phyloP scores from a whole-genome alignment of 2,329 filamentous ascomycete genomes.

The Exophiala sideris region DNA sequence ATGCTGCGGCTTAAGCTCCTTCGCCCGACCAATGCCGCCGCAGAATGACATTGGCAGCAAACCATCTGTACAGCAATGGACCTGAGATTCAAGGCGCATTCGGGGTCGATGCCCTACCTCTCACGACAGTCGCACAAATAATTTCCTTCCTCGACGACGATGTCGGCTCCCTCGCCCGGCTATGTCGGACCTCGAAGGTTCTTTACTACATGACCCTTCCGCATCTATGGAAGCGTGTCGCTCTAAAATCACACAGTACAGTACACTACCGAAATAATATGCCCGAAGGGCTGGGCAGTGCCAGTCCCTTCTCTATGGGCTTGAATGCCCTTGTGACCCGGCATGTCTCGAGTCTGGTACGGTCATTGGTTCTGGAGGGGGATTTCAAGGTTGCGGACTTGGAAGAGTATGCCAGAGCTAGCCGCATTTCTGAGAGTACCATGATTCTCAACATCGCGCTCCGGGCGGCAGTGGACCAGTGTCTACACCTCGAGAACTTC shows the following conservation, averaged over 20 bases:
- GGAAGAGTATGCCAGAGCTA: slow-evolving; percentile 58
- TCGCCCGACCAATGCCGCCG: slow-evolving; percentile 11
- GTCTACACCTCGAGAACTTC: slow-evolving; percentile 54
- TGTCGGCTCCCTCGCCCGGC: slow-evolving; percentile 55
- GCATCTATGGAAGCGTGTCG: slow-evolving; percentile 57
- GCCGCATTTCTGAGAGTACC: slow-evolving; percentile 60
- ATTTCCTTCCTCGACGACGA: slow-evolving; percentile 57
- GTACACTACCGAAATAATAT: slow-evolving; percentile 56
- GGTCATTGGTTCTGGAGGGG: slow-evolving; percentile 51
- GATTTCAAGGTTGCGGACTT: slow-evolving; percentile 51
- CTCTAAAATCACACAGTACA: slow-evolving; percentile 55
- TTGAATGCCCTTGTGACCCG: slow-evolving; percentile 60
- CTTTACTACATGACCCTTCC: slow-evolving; percentile 64
- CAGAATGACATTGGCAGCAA: slow-evolving; percentile 21
- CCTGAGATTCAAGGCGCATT: slow-evolving; percentile 23
- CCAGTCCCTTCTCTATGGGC: slow-evolving; percentile 62
- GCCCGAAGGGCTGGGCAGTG: slow-evolving; percentile 60
- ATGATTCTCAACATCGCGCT: slow-evolving; percentile 62
- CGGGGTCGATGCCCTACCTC: slow-evolving; percentile 41
- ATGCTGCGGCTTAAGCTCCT: not conserved
- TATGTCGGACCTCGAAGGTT: slow-evolving; percentile 59
- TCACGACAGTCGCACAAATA: slow-evolving; percentile 58
- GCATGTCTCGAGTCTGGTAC: slow-evolving; percentile 52
- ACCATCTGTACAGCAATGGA: slow-evolving; percentile 21
- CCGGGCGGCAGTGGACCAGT: slow-evolving; percentile 58